Base-by-base conservation (phyloP, 345 rosid genomes). In the Lepidium sativum region DNA sequence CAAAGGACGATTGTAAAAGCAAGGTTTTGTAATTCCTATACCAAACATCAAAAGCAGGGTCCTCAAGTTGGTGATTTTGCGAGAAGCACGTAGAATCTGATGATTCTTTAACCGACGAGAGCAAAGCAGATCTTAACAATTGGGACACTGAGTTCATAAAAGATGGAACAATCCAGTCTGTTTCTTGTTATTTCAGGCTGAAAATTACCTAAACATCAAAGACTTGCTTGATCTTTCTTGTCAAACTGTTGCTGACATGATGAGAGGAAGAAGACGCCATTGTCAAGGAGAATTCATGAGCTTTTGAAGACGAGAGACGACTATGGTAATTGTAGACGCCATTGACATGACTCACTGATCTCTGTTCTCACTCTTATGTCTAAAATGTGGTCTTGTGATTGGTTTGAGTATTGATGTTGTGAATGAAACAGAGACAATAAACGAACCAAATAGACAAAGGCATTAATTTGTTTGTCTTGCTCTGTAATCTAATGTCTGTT, bases 101-200 rank as follows among this genome's bases (percentile, higher is more conserved):
- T 2, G 63, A 62, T 1, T 20, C 21, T 20, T 1, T 20, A 4
- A 39, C 14, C n/a, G 84, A 73, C 21, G 21, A 20, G 21, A 20
- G 21, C 21, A 2, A 20, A 1, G 83, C 77, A 0, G 80, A 75
- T 0, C 65, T 83, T 51, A 77, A 76, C 69, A 32, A 29, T 31
- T 86, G 84, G 84, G 94, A 89, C 58, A 67, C 81, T 13, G 84
- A 84, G 0, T 89, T 89, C 69, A 65, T 81, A 77, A 67, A 72
- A n/a, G 6, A 80, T 81, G 10, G 91, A 83, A 6, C 72, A 70
- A 49, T 74, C n/a, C n/a, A n/a, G n/a, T n/a, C n/a, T n/a, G 34
- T 79, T 70, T 21, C 83, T 80, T 31, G 76, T 89, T 41, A 78
- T 82, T 38, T n/a, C 50, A 68, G 63, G 91, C 87, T 14, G 84